A percentile compares a stretch with the other conserved stretches of the same genome.
Conservation (phyloP, 495 filamentous ascomycete genomes). For the Peziza echinospora region DNA sequence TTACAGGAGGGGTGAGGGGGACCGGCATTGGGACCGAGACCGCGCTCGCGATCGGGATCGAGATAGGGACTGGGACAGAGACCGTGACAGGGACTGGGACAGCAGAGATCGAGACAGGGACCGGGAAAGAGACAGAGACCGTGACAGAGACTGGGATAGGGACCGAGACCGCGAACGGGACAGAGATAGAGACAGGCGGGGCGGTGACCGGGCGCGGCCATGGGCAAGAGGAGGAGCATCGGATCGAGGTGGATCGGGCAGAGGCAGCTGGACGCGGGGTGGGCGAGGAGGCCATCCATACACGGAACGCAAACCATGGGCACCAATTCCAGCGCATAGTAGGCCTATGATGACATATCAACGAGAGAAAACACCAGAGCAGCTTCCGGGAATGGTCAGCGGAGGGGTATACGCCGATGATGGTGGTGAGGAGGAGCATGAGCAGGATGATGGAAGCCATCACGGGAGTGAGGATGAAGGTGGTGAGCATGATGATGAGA, state of each 20-base stretch:
- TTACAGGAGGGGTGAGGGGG: too few species aligned
- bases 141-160: slow-evolving; percentile 1
- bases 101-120: slow-evolving; percentile 1
- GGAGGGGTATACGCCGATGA: slow-evolving; percentile 1
- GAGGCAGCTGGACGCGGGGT: slow-evolving; percentile 6
- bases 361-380: slow-evolving; percentile 17
- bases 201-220: too few species aligned
- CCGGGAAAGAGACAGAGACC: slow-evolving; percentile 7
- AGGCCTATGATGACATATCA: slow-evolving; percentile 18
- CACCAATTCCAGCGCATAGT: slow-evolving; percentile 16
- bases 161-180: too few species aligned
- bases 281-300: background rate
- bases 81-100: background rate
- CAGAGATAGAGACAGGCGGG: slow-evolving; percentile 1
- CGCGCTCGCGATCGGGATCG: background rate
- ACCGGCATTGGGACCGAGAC: too few species aligned
- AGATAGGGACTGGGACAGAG: background rate
- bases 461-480: background rate
- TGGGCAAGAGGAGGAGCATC: slow-evolving; percentile 4
- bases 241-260: slow-evolving; percentile 1
- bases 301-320: slow-evolving; percentile 4
- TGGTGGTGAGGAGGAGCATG: background rate
- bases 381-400: slow-evolving; percentile 15
- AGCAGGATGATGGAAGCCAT: slow-evolving; percentile 10
- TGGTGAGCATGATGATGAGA: background rate